These are phyloP conservation scores for Globisporangium cystogenes DNA, from an alignment of 352 stramenopile species.

Conservation along the genomic window DNA sequence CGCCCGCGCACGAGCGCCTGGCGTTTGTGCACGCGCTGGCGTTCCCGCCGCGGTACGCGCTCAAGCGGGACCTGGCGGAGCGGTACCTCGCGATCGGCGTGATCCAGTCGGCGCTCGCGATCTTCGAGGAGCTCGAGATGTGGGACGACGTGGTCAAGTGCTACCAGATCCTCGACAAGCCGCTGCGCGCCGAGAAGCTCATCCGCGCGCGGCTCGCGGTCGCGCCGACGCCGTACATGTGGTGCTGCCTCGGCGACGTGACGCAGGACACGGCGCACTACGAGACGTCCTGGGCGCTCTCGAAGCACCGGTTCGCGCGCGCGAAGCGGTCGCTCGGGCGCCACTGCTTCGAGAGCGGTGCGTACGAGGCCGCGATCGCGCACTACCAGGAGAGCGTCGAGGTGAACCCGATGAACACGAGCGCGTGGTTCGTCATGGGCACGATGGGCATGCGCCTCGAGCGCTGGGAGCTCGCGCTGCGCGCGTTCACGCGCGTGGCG, in stretches of 20 bases:
- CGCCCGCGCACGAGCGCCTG: conserved; percentile 88
- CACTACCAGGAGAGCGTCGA: conserved; percentile 84
- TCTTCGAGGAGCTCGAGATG: conserved; percentile 93
- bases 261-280: conserved; percentile 88
- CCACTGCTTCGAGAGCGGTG: conserved; percentile 85
- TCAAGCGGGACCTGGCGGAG: conserved; percentile 92
- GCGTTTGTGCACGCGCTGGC: conserved; percentile 90
- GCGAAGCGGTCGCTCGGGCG: conserved; percentile 90
- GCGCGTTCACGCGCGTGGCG: conserved; percentile 90
- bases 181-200: conserved; percentile 86
- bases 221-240: conserved; percentile 90
- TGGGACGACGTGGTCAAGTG: conserved; percentile 97
- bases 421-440: conserved; percentile 92
- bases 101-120: conserved; percentile 85
- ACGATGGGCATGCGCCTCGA: conserved; percentile 88
- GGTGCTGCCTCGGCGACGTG: conserved; percentile 91
- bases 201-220: conserved; percentile 84
- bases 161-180: conserved; percentile 91
- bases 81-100: conserved; percentile 91
- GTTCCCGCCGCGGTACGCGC: conserved; percentile 92
- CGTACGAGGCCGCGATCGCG: conserved; percentile 63
- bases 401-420: conserved; percentile 88
- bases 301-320: conserved; percentile 87
- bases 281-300: conserved; percentile 90
- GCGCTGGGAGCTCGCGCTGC: conserved; percentile 81